Conservation (phyloP, 805 yeast genomes). For the Lipomyces spencermartinsiae region DNA sequence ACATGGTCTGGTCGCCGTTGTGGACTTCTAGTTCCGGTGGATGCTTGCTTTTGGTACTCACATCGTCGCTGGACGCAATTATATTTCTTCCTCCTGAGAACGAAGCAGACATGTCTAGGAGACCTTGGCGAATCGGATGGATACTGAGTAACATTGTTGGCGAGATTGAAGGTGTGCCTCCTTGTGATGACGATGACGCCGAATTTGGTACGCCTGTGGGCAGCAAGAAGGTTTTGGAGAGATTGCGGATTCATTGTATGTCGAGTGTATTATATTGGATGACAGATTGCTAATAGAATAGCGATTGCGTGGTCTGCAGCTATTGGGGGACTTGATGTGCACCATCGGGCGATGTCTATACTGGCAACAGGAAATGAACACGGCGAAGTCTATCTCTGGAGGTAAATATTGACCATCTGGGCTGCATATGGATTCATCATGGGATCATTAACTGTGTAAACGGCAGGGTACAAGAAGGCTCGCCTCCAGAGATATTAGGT, state of each 20-base stretch:
- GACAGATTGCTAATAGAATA: constrained; percentile 1
- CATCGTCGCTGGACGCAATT: constrained; percentile 3
- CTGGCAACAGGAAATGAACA: constrained; percentile 33
- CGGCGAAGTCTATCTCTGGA: constrained; percentile 30
- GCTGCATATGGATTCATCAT: not conserved
- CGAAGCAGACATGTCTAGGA: not conserved
- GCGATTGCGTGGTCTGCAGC: constrained; percentile 31
- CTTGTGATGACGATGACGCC: not conserved
- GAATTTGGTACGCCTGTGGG: not conserved
- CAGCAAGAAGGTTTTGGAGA: constrained; percentile 7
- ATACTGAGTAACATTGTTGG: not conserved
- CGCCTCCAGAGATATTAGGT: constrained; percentile 9
- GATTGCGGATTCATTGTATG: constrained; percentile 28
- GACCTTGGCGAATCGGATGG: constrained; percentile 13
- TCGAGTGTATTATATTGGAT: not conserved
- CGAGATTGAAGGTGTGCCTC: not conserved
- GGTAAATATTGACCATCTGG: not conserved
- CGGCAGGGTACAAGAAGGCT: not conserved
- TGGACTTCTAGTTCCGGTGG: constrained; percentile 3
- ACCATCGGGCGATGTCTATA: constrained; percentile 14
- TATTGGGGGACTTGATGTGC: not conserved
- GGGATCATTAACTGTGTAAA: not conserved
- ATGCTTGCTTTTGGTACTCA: constrained; percentile 12
- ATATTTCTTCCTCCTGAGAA: constrained; percentile 4
- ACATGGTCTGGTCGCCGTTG: constrained; percentile 19